Conservation (phyloP, 2,329 filamentous ascomycete genomes). For the Fusarium sp. region DNA sequence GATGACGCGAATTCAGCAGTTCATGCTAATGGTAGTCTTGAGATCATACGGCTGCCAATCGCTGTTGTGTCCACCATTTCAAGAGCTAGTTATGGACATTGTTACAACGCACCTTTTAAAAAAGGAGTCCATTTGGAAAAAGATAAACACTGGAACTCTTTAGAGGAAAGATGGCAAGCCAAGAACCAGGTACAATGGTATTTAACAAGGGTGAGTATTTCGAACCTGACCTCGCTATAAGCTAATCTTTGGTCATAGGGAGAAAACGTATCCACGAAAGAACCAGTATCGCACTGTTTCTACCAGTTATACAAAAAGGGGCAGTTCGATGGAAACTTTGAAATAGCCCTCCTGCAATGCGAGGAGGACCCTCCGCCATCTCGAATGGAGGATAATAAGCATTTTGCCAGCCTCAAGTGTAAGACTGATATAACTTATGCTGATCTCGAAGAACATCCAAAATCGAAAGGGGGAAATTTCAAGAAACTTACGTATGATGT, state of each 20-base stretch:
- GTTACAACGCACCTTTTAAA: background rate
- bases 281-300: background rate
- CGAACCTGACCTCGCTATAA: accelerated
- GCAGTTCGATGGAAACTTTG: background rate
- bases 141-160: background rate
- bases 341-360: background rate
- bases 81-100: background rate
- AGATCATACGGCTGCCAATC: background rate
- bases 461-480: background rate
- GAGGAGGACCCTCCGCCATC: background rate
- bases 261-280: background rate
- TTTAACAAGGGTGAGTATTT: background rate
- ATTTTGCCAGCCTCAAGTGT: background rate
- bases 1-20: background rate
- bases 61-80: background rate
- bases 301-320: accelerated
- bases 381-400: background rate
- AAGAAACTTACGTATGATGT: background rate
- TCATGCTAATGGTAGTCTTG: background rate
- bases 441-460: background rate
- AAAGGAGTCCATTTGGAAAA: background rate
- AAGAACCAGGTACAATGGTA: background rate
- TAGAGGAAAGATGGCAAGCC: background rate
- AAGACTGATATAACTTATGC: background rate
- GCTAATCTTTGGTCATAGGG: background rate